Evolutionary conservation across 306 rosid species (phyloP).

Genomic region (Prunus dulcis): DNA sequence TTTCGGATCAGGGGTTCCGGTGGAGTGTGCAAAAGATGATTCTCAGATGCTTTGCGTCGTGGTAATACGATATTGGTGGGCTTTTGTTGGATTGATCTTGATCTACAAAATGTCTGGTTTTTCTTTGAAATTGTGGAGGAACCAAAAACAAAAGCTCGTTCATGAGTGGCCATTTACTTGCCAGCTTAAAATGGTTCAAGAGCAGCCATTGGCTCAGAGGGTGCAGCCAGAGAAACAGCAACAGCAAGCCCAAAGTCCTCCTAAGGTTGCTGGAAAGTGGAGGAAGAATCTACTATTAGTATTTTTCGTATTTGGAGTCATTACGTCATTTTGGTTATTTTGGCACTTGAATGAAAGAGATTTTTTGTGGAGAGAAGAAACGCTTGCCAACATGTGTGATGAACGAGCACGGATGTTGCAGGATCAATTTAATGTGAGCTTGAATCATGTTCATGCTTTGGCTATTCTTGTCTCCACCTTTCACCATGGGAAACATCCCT

Average conservation of each 20-base stretch:
- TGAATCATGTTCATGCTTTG: conserved; percentile 92
- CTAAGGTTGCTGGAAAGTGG: conserved; percentile 71
- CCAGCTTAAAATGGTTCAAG: conserved; percentile 26
- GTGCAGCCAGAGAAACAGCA: conserved; percentile 30
- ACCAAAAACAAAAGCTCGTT: conserved; percentile 36
- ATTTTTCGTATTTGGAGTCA: conserved; percentile 48
- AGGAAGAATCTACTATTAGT: conserved; percentile 55
- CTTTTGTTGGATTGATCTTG: conserved; percentile 47
- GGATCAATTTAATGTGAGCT: conserved; percentile 94
- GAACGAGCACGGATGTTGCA: conserved; percentile 97
- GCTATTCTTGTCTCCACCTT: conserved; percentile 94
- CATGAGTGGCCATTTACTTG: conserved; percentile 29
- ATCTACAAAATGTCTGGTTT: conserved; percentile 42
- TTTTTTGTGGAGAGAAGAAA: conserved; percentile 59
- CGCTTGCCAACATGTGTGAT: conserved; percentile 92
- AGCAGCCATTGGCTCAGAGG: conserved; percentile 21
- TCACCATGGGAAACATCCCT: conserved; percentile 85
- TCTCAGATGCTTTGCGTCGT: conserved; percentile 29
- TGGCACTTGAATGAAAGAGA: conserved; percentile 51
- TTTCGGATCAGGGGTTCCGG: conserved; percentile 31
- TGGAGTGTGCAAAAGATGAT: conserved; percentile 28
- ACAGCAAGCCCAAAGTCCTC: conserved; percentile 34
- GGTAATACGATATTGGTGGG: conserved; percentile 49
- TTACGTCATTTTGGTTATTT: conserved; percentile 57
- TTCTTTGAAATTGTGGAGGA: conserved; percentile 39